Base-by-base conservation (phyloP, 139 green algal genomes). In the Coelastrella sp. region DNA sequence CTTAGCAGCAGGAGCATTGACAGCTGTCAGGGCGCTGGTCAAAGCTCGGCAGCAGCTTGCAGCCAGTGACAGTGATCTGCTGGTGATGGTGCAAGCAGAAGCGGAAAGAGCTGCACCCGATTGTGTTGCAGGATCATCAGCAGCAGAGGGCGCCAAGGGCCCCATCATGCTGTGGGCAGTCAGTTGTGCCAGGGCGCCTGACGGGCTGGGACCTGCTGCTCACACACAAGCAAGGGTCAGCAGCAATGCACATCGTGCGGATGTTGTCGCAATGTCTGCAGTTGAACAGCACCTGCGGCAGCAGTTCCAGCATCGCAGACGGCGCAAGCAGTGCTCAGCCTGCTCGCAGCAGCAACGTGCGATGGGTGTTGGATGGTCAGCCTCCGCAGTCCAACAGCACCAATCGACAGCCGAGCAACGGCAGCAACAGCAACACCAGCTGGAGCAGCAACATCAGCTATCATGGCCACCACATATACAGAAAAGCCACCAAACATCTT, bases 21-120 rank as follows among this genome's bases (percentile, higher is more conserved):
- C 30, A 8, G 75, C 75, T 9, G 35, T 82, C 34, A 82, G 71
- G 35, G 57, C 75, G 4, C 17, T 82, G 17, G 75, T 82, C 8
- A 25, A 4, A 8, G 75, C 53, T 15, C 35, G 75, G 17, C 37
- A 19, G 23, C 51, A 71, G 75, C 53, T 82, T 21, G 53, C 75
- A 71, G 75, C 75, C 71, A 53, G 21, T 7, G 53, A 35, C 13
- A n/a, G 53, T 19, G 75, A 82, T 37, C 7, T 82, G 7, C 43
- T 71, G 21, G 7, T 57, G 23, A 53, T 53, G 38, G 75, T 37
- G 4, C 43, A 34, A 38, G 32, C 50, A 50, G 73, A 45, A 66
- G 45, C 45, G 48, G 48, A n/a, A 48, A 19, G 4, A 11, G 50
- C 45, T 64, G 69, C 5, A 7, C 8, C 6, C 15, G 41, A 27